Evolutionary conservation across 78 protist genomes (phyloP).

Genomic region (Protostelium mycophagum): DNA sequence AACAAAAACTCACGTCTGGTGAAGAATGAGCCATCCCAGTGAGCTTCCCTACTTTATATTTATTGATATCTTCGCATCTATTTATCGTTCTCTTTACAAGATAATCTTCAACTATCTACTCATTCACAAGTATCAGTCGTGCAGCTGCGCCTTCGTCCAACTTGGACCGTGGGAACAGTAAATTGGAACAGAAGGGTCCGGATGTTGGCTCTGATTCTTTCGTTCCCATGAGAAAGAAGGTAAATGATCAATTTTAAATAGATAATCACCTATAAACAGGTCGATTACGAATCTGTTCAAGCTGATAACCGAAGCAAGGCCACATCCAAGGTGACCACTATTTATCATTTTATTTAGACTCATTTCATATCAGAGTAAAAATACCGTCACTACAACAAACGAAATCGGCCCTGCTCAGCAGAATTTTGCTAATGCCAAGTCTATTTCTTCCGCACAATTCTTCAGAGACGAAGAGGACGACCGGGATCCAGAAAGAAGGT

Average conservation of each 20-base stretch:
- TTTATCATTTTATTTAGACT: neutral
- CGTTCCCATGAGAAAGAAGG: neutral
- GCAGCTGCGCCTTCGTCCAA: neutral
- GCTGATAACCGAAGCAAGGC: neutral
- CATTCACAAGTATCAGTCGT: neutral
- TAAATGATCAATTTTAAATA: too few species aligned
- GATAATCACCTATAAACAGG: too few species aligned
- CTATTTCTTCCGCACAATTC: constrained; percentile 50
- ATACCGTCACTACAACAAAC: neutral
- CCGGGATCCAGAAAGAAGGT: constrained; percentile 32
- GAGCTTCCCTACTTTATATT: neutral
- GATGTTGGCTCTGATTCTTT: constrained; percentile 1
- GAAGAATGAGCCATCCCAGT: neutral
- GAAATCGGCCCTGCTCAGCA: neutral
- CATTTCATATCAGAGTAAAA: neutral
- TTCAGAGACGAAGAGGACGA: constrained; percentile 49
- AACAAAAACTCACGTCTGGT: neutral
- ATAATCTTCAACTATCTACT: too few species aligned
- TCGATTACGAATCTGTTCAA: neutral
- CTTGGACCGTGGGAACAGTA: neutral
- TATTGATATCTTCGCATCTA: neutral
- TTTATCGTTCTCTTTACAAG: too few species aligned
- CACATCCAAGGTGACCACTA: neutral
- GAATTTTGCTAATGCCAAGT: constrained; percentile 50
- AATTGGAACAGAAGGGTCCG: neutral